Conservation (phyloP, 1,284 basidiomycete genomes). For the Gymnopus androsaceus region DNA sequence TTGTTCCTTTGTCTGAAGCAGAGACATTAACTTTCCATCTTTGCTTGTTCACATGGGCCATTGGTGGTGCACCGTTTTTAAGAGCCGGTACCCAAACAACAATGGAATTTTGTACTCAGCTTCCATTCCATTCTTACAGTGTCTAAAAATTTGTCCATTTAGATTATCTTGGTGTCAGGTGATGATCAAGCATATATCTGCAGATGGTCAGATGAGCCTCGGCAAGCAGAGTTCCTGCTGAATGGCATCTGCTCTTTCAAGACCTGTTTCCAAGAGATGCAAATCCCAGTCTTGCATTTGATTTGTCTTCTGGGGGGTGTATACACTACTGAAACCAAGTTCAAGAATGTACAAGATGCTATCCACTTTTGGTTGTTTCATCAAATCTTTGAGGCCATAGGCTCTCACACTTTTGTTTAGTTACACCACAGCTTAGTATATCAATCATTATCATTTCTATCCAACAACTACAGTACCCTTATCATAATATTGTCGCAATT, state of each 20-base stretch:
- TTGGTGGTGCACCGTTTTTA: neutral
- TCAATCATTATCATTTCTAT: too few species aligned
- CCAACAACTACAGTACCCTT: too few species aligned
- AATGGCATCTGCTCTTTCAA: neutral
- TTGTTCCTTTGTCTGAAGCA: neutral
- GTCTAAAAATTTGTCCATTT: neutral
- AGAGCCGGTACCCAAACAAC: too few species aligned
- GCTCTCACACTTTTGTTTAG: too few species aligned
- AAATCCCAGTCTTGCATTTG: neutral
- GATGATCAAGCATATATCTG: neutral
- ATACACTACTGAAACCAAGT: neutral
- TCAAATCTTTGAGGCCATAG: constrained; percentile 5
- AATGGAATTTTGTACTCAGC: neutral
- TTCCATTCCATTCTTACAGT: neutral
- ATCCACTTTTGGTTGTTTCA: neutral
- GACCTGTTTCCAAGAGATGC: neutral
- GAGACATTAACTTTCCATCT: neutral
- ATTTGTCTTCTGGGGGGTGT: neutral
- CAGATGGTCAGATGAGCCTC: neutral
- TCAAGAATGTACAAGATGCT: neutral
- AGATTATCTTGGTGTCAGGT: constrained; percentile 1
- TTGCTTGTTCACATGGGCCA: constrained; percentile 1
- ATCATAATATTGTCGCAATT: too few species aligned
- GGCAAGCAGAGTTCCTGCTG: neutral
- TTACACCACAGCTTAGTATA: too few species aligned